Evolutionary conservation across 2,329 filamentous ascomycete species (phyloP).

Genomic region (Cladosporium sphaerospermum): DNA sequence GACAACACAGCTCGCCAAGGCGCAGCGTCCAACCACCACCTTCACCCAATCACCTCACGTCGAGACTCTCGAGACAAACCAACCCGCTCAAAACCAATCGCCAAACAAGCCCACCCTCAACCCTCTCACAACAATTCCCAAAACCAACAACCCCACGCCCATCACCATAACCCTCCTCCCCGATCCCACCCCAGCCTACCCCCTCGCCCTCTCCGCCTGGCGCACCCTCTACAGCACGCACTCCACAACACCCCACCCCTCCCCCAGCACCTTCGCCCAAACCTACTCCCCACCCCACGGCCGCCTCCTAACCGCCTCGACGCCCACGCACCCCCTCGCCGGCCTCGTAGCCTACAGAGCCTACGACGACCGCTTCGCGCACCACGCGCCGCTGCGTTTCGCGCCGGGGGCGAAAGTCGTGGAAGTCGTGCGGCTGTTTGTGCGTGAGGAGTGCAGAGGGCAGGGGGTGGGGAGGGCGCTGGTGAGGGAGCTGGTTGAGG

Average conservation of each 20-base stretch:
- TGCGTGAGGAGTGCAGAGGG: not conserved
- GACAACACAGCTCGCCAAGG: no score
- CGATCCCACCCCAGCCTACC: not conserved
- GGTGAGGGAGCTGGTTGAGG: not conserved
- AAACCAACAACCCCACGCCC: not conserved
- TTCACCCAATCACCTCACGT: no score
- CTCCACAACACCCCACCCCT: slow-evolving; percentile 1
- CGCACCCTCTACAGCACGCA: not conserved
- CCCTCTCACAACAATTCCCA: not conserved
- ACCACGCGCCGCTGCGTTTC: not conserved
- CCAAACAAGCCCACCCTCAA: not conserved
- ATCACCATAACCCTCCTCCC: not conserved
- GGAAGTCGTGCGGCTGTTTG: slow-evolving; percentile 2
- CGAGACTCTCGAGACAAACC: not conserved
- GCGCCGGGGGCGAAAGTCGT: not conserved
- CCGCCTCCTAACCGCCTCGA: slow-evolving; percentile 6
- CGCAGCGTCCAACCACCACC: no score
- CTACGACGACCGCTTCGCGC: slow-evolving; percentile 1
- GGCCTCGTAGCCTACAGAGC: slow-evolving; percentile 3
- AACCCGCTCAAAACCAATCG: not conserved
- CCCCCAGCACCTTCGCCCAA: not conserved
- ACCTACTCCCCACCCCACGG: slow-evolving; percentile 6
- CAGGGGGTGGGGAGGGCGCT: slow-evolving; percentile 2
- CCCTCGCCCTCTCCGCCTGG: slow-evolving; percentile 3
- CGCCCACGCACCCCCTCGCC: not conserved